These are phyloP conservation scores for Didymella sp. DNA, from an alignment of 2,329 filamentous ascomycete species.

Conservation along the genomic window DNA sequence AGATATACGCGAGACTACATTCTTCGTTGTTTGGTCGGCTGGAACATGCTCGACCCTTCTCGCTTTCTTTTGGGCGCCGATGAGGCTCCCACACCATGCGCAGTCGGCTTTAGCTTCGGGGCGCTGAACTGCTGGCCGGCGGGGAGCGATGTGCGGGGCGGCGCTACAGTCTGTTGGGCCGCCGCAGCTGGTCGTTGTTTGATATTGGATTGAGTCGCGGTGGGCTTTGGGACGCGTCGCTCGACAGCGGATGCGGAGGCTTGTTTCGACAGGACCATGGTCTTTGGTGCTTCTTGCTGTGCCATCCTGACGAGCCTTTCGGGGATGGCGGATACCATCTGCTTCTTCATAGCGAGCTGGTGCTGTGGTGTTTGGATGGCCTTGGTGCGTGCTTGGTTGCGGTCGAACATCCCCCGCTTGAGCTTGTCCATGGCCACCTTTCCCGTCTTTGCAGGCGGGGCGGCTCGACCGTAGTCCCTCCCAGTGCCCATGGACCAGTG, in stretches of 20 bases:
- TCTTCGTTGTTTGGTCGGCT: constrained; percentile 18
- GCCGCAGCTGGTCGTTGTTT: constrained; percentile 30
- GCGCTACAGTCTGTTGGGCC: constrained; percentile 17
- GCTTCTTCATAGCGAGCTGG: constrained; percentile 35
- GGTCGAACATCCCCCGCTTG: constrained; percentile 43
- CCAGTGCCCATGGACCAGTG: constrained; percentile 28
- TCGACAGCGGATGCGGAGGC: constrained; percentile 33
- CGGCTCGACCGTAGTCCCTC: constrained; percentile 35
- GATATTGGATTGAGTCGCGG: constrained; percentile 29
- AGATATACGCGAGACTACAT: neutral
- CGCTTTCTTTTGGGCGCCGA: constrained; percentile 27
- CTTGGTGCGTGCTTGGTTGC: constrained; percentile 41
- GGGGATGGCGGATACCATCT: constrained; percentile 36
- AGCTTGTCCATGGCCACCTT: constrained; percentile 47
- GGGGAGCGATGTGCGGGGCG: constrained; percentile 35
- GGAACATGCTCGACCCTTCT: constrained; percentile 31
- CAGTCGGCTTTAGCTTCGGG: constrained; percentile 30
- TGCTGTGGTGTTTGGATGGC: constrained; percentile 40
- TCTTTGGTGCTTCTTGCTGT: constrained; percentile 34
- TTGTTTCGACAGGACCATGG: constrained; percentile 36
- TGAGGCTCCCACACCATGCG: constrained; percentile 20
- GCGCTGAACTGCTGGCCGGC: constrained; percentile 41
- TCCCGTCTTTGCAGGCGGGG: constrained; percentile 44
- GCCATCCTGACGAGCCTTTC: constrained; percentile 43
- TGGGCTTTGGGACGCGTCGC: constrained; percentile 14